Conservation (phyloP, 768 basidiomycete genomes). For the Boletellus sp. region DNA sequence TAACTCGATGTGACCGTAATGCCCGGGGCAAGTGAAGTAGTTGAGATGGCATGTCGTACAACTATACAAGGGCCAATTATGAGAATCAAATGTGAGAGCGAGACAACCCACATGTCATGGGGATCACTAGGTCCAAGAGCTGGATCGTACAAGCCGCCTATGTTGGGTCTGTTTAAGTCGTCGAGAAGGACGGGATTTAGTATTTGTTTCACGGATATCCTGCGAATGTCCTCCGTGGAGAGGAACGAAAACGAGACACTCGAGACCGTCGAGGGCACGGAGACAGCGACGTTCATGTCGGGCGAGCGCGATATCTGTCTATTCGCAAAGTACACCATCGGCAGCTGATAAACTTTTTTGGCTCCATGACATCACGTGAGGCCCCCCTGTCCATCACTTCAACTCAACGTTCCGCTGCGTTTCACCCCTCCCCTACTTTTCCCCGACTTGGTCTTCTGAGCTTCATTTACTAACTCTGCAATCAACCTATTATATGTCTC, state of each 20-base stretch:
- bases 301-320: neutral
- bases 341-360: conserved; percentile 16
- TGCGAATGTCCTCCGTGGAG: conserved; percentile 78
- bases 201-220: conserved; percentile 97
- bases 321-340: neutral
- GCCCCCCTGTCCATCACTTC: neutral
- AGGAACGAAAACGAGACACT: conserved; percentile 93
- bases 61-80: conserved; percentile 39
- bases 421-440: conserved; percentile 47
- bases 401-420: conserved; percentile 47
- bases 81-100: neutral
- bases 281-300: conserved; percentile 85
- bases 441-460: conserved; percentile 75
- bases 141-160: conserved; percentile 92
- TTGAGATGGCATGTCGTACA: conserved; percentile 91
- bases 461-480: conserved; percentile 88
- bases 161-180: conserved; percentile 88
- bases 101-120: conserved; percentile 77
- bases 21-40: conserved; percentile 94
- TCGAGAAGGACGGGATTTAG: conserved; percentile 91
- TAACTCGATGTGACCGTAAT: conserved; percentile 97
- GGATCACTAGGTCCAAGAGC: conserved; percentile 87
- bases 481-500: conserved; percentile 90
- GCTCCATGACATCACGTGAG: conserved; percentile 14
- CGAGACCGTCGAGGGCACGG: conserved; percentile 79